Evolutionary conservation across 1,139 yeast species (phyloP).

Genomic region (Saccharomyces pastorianus): DNA sequence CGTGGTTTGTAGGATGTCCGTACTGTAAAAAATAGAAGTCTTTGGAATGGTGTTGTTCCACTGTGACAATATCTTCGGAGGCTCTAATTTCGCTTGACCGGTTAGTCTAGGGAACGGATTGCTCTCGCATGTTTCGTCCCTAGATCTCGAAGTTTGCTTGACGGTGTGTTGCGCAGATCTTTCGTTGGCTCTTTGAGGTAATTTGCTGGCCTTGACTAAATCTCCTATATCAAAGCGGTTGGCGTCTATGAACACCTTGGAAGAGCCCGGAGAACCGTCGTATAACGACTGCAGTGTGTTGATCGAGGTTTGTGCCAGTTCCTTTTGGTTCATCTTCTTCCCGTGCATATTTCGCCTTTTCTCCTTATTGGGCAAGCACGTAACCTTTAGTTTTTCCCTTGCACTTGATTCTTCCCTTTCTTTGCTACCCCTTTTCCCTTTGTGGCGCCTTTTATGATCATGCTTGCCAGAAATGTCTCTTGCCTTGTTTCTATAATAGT

Average conservation of each 20-base stretch:
- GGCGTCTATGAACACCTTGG: conserved; percentile 22
- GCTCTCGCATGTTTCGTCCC: neutral
- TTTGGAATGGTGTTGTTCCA: conserved; percentile 11
- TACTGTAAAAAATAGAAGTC: conserved; percentile 7
- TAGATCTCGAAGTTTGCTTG: neutral
- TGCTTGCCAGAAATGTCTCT: conserved; percentile 1
- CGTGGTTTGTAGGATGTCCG: conserved; percentile 6
- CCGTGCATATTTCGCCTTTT: conserved; percentile 6
- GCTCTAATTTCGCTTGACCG: conserved; percentile 7
- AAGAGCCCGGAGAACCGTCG: conserved; percentile 29
- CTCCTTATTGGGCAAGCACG: conserved; percentile 11
- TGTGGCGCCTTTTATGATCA: conserved; percentile 1
- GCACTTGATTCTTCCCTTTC: neutral
- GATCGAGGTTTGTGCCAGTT: conserved; percentile 3
- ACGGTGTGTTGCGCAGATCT: neutral
- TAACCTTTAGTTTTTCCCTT: conserved; percentile 3
- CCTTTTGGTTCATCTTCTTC: conserved; percentile 7
- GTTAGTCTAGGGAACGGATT: conserved; percentile 1
- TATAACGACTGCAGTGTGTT: conserved; percentile 17
- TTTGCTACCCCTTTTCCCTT: neutral
- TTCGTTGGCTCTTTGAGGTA: conserved; percentile 28
- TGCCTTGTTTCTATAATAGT: conserved; percentile 45
- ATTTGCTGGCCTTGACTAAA: conserved; percentile 16
- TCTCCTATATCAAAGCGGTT: conserved; percentile 28
- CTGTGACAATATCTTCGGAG: conserved; percentile 13